phyloP scores from a whole-genome alignment of 2,329 filamentous ascomycete genomes.

The Fusarium clavum region DNA sequence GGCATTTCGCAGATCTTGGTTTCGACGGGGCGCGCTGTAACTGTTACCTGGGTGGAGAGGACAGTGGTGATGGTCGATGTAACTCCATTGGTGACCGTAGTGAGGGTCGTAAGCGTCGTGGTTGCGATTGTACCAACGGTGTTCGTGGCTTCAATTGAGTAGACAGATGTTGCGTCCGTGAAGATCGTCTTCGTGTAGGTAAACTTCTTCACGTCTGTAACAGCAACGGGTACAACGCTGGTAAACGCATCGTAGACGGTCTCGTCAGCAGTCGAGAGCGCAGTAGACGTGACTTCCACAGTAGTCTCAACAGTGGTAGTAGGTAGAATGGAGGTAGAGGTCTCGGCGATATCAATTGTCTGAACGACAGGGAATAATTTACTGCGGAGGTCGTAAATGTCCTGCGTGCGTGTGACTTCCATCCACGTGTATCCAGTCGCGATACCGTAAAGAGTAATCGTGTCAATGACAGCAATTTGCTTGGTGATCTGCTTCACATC shows the following conservation, averaged over 20 bases:
- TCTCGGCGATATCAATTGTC: conserved; percentile 1
- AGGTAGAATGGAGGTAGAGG: neutral
- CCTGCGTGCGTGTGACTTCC: conserved; percentile 4
- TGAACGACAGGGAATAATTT: neutral
- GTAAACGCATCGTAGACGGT: conserved; percentile 7
- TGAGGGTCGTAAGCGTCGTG: neutral
- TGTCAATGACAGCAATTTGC: conserved; percentile 4
- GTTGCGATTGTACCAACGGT: conserved; percentile 10
- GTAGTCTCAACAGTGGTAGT: conserved; percentile 18
- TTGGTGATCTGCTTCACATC: conserved; percentile 8
- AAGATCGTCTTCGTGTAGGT: conserved; percentile 15
- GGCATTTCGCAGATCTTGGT: conserved; percentile 7
- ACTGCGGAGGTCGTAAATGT: conserved; percentile 10
- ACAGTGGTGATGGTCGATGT: conserved; percentile 6
- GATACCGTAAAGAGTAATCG: conserved; percentile 2
- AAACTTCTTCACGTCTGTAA: conserved; percentile 20
- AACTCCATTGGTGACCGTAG: conserved; percentile 5
- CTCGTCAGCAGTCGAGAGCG: conserved; percentile 7
- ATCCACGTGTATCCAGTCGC: conserved; percentile 7
- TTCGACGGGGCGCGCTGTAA: conserved; percentile 7
- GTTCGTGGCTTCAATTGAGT: conserved; percentile 13
- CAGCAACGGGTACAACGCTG: conserved; percentile 1
- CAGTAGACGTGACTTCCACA: conserved; percentile 10
- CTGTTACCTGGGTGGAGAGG: neutral
- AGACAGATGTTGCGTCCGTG: conserved; percentile 6